Evolutionary conservation across 805 yeast species (phyloP).

Genomic region (Brettanomyces custersianus): DNA sequence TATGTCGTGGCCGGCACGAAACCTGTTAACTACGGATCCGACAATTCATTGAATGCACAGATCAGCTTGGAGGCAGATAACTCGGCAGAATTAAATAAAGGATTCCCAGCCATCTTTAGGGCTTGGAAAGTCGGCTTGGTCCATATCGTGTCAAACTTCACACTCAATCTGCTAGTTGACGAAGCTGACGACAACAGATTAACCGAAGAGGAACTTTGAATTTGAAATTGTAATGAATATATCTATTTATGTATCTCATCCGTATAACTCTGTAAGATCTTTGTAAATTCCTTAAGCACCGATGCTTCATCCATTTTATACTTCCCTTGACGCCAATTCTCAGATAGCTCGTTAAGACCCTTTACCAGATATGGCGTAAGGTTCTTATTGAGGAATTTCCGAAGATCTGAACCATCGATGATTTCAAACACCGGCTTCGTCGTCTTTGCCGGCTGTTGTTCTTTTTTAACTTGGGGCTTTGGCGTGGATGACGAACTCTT

Average conservation of each 20-base stretch:
- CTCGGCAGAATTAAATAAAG: conserved; percentile 33
- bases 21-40: conserved; percentile 18
- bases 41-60: conserved; percentile 13
- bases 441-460: neutral
- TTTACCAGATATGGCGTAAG: conserved; percentile 35
- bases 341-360: conserved; percentile 28
- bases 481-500: conserved; percentile 13
- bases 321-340: conserved; percentile 14
- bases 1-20: conserved; percentile 31
- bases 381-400: conserved; percentile 40
- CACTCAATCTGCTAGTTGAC: conserved; percentile 50
- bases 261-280: conserved; percentile 6
- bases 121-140: conserved; percentile 89
- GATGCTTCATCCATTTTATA: conserved; percentile 3
- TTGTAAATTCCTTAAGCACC: conserved; percentile 9
- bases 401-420: conserved; percentile 45
- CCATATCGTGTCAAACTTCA: conserved; percentile 78
- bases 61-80: conserved; percentile 20
- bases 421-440: conserved; percentile 26
- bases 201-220: conserved; percentile 32
- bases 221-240: too few species aligned
- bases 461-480: conserved; percentile 12
- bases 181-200: conserved; percentile 35
- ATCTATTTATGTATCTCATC: conserved; percentile 2
- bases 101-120: conserved; percentile 51